Conservation (phyloP, 805 yeast species). For the Wickerhamiella siamensis region DNA sequence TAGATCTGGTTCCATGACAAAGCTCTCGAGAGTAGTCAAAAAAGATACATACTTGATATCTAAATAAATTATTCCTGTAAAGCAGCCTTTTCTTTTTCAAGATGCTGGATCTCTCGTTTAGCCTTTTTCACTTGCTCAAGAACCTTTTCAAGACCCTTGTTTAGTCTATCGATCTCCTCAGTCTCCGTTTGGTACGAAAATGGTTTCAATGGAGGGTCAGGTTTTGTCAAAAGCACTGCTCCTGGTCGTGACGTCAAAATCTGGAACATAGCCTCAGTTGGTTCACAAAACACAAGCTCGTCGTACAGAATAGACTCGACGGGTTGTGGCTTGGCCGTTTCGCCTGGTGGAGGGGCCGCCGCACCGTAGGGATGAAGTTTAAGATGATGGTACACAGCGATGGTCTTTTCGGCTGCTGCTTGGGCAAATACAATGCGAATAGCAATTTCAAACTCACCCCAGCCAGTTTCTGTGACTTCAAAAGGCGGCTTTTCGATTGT, state of each 20-base stretch:
- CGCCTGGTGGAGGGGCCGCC: conserved; percentile 11
- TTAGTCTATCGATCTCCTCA: conserved; percentile 48
- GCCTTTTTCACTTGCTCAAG: conserved; percentile 32
- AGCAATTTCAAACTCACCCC: conserved; percentile 97
- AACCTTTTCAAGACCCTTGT: conserved; percentile 32
- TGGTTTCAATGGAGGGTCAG: conserved; percentile 22
- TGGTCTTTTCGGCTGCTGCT: conserved; percentile 79
- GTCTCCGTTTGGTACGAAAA: conserved; percentile 39
- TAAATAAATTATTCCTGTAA: conserved; percentile 20
- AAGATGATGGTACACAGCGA: conserved; percentile 75
- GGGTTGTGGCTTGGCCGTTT: conserved; percentile 22
- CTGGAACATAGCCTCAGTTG: conserved; percentile 79
- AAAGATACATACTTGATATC: no score
- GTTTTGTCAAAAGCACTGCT: conserved; percentile 26
- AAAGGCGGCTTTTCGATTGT: conserved; percentile 83
- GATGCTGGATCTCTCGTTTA: conserved; percentile 25
- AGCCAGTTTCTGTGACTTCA: conserved; percentile 92
- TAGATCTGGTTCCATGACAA: conserved; percentile 22
- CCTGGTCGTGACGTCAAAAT: conserved; percentile 40
- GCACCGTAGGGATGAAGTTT: conserved; percentile 73
- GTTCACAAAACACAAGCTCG: conserved; percentile 89
- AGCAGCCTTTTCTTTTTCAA: conserved; percentile 22
- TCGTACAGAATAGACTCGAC: conserved; percentile 62
- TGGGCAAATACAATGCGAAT: conserved; percentile 73
- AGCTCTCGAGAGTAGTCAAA: no score